phyloP scores from a whole-genome alignment of 495 filamentous ascomycete species.

The Aspergillus kassunensis region DNA sequence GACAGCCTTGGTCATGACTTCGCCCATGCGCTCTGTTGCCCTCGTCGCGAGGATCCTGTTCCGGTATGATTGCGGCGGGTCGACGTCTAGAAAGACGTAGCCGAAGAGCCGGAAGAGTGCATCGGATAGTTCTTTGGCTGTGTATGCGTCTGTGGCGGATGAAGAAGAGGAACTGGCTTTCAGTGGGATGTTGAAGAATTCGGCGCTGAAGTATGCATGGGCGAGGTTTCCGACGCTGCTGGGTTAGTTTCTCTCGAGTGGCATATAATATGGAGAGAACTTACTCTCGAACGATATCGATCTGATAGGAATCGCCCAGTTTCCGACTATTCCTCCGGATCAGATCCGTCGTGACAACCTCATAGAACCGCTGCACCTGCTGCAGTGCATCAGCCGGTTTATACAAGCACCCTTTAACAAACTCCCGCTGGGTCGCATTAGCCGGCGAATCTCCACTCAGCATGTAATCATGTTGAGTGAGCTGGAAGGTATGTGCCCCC shows the following conservation, averaged over 20 bases:
- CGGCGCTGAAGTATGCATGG: conserved; percentile 66
- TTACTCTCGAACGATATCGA: conserved; percentile 72
- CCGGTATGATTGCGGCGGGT: conserved; percentile 45
- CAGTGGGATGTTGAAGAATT: conserved; percentile 68
- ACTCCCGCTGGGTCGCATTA: neutral
- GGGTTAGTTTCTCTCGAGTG: conserved; percentile 24
- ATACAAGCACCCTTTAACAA: conserved; percentile 24
- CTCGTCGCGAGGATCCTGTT: conserved; percentile 52
- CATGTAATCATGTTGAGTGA: conserved; percentile 22
- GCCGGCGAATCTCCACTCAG: neutral
- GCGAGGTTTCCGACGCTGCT: conserved; percentile 63
- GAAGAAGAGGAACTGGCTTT: conserved; percentile 52
- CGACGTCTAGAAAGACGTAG: conserved; percentile 53
- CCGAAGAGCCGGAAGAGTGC: conserved; percentile 62
- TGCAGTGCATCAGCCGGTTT: conserved; percentile 45
- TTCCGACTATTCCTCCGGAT: conserved; percentile 61
- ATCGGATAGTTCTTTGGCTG: conserved; percentile 76
- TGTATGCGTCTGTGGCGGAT: conserved; percentile 33
- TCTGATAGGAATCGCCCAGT: conserved; percentile 52
- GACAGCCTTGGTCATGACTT: conserved; percentile 54
- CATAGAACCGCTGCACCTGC: conserved; percentile 52
- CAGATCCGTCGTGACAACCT: conserved; percentile 59
- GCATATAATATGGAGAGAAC: conserved; percentile 5
- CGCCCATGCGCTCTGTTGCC: conserved; percentile 49
- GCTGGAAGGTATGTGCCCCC: conserved; percentile 17